phyloP scores from a whole-genome alignment of 352 stramenopile genomes.

The Stephanocyclus meneghinianus region DNA sequence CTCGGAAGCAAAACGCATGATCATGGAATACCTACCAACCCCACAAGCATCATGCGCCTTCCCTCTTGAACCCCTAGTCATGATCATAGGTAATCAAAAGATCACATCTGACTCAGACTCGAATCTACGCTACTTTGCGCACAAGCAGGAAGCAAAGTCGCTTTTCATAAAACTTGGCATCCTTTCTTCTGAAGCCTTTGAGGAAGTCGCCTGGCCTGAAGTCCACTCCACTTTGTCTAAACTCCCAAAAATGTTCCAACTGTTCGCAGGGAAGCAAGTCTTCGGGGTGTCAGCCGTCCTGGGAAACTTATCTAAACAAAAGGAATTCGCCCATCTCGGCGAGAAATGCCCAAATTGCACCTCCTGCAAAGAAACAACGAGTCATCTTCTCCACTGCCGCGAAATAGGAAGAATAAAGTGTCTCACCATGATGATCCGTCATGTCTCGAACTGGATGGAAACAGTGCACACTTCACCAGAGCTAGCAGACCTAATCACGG shows the following conservation, averaged over 20 bases:
- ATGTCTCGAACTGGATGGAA: background rate
- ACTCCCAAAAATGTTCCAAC: background rate
- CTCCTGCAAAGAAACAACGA: background rate
- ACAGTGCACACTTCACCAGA: background rate
- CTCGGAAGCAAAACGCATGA: no score
- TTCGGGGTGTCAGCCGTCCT: background rate
- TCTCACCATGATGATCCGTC: background rate
- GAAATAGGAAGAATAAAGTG: background rate
- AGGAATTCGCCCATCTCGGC: background rate
- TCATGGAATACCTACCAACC: no score
- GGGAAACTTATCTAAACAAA: background rate
- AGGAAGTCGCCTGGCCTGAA: no score
- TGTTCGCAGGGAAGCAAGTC: slow-evolving; percentile 6
- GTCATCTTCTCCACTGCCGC: slow-evolving; percentile 6
- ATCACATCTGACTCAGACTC: no score
- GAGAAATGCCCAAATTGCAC: slow-evolving; percentile 5
- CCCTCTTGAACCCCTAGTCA: background rate
- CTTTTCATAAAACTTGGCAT: no score
- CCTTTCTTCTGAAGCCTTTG: no score
- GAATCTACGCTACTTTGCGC: no score
- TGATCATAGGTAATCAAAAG: background rate
- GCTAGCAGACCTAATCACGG: background rate
- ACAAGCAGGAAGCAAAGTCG: no score
- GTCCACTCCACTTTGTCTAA: background rate
- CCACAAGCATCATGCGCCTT: no score